phyloP scores from a whole-genome alignment of 2,329 filamentous ascomycete species.

The Diaporthe batatas region DNA sequence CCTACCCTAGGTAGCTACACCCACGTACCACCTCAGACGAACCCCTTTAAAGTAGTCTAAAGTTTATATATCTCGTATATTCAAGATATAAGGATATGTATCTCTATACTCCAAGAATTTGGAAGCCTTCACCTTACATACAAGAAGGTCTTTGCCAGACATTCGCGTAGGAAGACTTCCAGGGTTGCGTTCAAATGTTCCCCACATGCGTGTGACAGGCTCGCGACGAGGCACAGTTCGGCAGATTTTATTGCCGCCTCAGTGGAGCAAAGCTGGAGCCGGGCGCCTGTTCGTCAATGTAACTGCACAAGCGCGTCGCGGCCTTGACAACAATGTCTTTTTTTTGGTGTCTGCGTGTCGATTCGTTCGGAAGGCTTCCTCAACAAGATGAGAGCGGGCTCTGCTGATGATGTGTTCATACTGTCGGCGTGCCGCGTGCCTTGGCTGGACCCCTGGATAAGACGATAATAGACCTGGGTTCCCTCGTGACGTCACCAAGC shows the following conservation, averaged over 20 bases:
- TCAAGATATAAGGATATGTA: not conserved
- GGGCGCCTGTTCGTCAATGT: slow-evolving; percentile 26
- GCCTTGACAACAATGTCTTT: not conserved
- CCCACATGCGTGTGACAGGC: slow-evolving; percentile 4
- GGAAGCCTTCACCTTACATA: not conserved
- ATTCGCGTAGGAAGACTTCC: not conserved
- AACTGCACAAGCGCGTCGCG: slow-evolving; percentile 27
- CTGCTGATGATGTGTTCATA: slow-evolving; percentile 15
- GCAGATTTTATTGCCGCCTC: slow-evolving; percentile 16
- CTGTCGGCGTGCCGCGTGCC: slow-evolving; percentile 21
- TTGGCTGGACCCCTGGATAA: slow-evolving; percentile 36
- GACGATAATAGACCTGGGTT: slow-evolving; percentile 17
- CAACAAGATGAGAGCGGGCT: slow-evolving; percentile 17
- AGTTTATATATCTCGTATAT: not conserved
- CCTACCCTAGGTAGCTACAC: not conserved
- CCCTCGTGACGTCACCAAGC: slow-evolving; percentile 33
- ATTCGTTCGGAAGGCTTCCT: slow-evolving; percentile 25
- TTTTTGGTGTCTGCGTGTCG: not conserved
- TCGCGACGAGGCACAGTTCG: slow-evolving; percentile 3
- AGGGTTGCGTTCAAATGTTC: not conserved
- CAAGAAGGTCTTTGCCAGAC: not conserved
- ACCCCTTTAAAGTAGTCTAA: not conserved
- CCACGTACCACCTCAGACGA: not conserved
- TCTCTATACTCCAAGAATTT: not conserved
- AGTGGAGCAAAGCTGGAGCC: not conserved